phyloP scores from a whole-genome alignment of 495 filamentous ascomycete species.

The Xeromyces bisporus region DNA sequence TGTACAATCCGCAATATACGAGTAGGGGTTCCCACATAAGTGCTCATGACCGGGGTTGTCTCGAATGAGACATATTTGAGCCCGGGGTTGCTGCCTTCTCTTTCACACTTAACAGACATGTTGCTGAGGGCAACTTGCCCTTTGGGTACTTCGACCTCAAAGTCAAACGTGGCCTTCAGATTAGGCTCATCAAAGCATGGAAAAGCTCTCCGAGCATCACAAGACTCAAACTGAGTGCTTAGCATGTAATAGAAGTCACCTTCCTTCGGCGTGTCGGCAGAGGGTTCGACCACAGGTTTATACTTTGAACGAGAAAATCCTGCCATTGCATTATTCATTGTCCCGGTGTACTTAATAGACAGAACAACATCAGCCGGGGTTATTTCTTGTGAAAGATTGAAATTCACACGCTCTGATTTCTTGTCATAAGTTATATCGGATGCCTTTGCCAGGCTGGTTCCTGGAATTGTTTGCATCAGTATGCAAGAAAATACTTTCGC shows the following conservation, averaged over 20 bases:
- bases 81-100: constrained; percentile 38
- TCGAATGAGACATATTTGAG: constrained; percentile 74
- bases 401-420: constrained; percentile 57
- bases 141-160: constrained; percentile 76
- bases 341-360: constrained; percentile 63
- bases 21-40: constrained; percentile 46
- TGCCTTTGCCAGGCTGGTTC: constrained; percentile 32
- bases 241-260: constrained; percentile 80
- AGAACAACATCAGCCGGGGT: constrained; percentile 43
- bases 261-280: constrained; percentile 58
- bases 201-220: constrained; percentile 84
- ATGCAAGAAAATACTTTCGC: neutral
- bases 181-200: constrained; percentile 98
- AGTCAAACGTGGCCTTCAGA: constrained; percentile 87
- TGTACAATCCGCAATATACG: constrained; percentile 1
- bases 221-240: constrained; percentile 92
- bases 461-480: constrained; percentile 5
- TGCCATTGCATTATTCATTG: constrained; percentile 86
- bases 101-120: constrained; percentile 65
- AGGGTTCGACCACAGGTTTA: constrained; percentile 53
- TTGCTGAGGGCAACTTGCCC: constrained; percentile 81
- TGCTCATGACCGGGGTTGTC: constrained; percentile 82
- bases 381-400: constrained; percentile 54
- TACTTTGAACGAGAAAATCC: constrained; percentile 95
- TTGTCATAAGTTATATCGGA: constrained; percentile 59